phyloP scores from a whole-genome alignment of 176 grass and related monocot species.

The Carex myosuroides region DNA sequence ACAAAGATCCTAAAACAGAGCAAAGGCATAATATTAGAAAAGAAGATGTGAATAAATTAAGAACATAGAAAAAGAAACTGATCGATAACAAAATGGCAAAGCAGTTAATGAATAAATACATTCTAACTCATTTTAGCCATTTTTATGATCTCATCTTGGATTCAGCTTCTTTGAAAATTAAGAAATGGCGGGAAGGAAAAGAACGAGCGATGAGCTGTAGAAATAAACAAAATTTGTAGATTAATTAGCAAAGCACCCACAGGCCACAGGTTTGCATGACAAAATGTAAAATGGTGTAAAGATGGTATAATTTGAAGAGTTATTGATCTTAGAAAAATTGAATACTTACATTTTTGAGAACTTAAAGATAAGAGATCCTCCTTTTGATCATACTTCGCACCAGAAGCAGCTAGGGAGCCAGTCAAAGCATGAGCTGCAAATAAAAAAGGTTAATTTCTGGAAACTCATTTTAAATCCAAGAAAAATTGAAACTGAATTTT shows the following conservation, averaged over 20 bases:
- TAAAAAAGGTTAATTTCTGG: not conserved
- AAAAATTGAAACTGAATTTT: not conserved
- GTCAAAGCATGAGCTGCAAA: constrained; percentile 40
- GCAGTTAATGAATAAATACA: not conserved
- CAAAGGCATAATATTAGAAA: not conserved
- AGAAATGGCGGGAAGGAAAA: constrained; percentile 52
- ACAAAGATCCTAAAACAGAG: constrained; percentile 1
- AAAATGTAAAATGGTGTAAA: not conserved
- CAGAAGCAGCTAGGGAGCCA: constrained; percentile 20
- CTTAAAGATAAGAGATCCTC: constrained; percentile 25
- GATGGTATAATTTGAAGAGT: not conserved
- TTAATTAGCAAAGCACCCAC: not conserved
- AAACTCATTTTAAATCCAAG: not conserved
- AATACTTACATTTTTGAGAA: constrained; percentile 43
- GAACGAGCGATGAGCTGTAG: constrained; percentile 51
- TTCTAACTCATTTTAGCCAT: not conserved
- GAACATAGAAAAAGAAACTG: not conserved
- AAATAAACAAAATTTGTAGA: not conserved
- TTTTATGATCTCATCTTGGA: constrained; percentile 12
- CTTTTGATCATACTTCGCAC: constrained; percentile 27
- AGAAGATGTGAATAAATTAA: not conserved
- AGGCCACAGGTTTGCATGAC: not conserved
- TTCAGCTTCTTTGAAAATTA: constrained; percentile 29
- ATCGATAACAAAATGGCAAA: not conserved
- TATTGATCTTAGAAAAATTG: not conserved